phyloP scores from a whole-genome alignment of 805 yeast genomes.

The Cyberlindnera americana region DNA sequence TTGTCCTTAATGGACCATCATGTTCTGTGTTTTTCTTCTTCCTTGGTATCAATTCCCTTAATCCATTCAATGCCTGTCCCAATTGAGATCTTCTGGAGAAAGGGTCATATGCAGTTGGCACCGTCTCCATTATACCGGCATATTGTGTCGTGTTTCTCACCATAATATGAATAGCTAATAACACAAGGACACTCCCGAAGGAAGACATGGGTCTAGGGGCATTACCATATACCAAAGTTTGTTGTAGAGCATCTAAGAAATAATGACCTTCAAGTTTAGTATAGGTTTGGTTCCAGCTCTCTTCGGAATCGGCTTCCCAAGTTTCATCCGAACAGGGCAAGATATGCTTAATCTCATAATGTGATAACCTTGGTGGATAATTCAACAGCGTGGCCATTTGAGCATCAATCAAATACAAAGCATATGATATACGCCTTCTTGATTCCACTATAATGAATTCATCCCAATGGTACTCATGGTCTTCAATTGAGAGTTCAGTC shows the following conservation, averaged over 20 bases:
- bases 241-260: constrained; percentile 1
- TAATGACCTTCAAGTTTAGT: background rate
- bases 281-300: background rate
- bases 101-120: background rate
- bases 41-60: background rate
- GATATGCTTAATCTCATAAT: background rate
- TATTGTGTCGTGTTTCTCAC: constrained; percentile 1
- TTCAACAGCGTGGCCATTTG: constrained; percentile 6
- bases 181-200: background rate
- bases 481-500: background rate
- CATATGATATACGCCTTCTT: constrained; percentile 1
- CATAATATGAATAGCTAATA: background rate
- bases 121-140: background rate
- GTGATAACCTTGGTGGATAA: constrained; percentile 1
- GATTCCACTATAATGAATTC: constrained; percentile 1
- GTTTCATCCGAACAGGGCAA: background rate
- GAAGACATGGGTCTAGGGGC: constrained; percentile 2
- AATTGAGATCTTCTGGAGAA: constrained; percentile 2
- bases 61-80: constrained; percentile 1
- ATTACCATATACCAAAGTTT: background rate
- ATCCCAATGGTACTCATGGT: background rate
- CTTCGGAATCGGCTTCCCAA: background rate
- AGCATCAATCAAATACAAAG: constrained; percentile 1
- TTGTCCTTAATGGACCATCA: constrained; percentile 1
- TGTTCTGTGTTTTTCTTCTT: background rate